Evolutionary conservation across 306 rosid genomes (phyloP).

Genomic region (Ammopiptanthus mongolicus): DNA sequence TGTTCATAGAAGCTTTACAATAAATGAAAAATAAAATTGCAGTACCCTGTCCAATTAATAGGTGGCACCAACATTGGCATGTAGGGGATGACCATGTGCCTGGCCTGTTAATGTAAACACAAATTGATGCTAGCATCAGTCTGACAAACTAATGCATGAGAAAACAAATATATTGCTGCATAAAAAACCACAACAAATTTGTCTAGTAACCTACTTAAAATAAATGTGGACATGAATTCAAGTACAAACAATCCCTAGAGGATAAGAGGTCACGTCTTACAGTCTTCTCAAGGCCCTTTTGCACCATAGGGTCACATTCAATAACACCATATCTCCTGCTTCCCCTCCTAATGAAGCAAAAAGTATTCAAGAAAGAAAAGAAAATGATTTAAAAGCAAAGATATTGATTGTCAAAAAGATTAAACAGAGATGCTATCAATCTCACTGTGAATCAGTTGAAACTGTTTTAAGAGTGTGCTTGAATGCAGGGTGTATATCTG

Average conservation of each 20-base stretch:
- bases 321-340: conserved; percentile 86
- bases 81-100: conserved; percentile 95
- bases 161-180: neutral
- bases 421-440: conserved; percentile 15
- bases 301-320: conserved; percentile 78
- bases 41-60: conserved; percentile 80
- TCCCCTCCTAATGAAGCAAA: conserved; percentile 48
- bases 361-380: conserved; percentile 1
- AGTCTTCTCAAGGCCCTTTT: conserved; percentile 72
- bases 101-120: conserved; percentile 61
- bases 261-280: conserved; percentile 52
- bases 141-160: conserved; percentile 10
- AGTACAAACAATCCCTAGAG: neutral
- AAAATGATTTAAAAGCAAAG: neutral
- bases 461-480: conserved; percentile 54
- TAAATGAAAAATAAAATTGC: neutral
- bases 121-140: conserved; percentile 10
- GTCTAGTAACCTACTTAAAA: neutral
- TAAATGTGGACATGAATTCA: neutral
- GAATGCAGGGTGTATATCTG: conserved; percentile 88
- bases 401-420: neutral
- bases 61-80: conserved; percentile 99
- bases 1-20: neutral
- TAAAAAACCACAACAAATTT: conserved; percentile 5
- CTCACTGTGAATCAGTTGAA: conserved; percentile 57